These are phyloP conservation scores for Allodekkera sacchari DNA, from an alignment of 805 yeast species.

Conservation along the genomic window DNA sequence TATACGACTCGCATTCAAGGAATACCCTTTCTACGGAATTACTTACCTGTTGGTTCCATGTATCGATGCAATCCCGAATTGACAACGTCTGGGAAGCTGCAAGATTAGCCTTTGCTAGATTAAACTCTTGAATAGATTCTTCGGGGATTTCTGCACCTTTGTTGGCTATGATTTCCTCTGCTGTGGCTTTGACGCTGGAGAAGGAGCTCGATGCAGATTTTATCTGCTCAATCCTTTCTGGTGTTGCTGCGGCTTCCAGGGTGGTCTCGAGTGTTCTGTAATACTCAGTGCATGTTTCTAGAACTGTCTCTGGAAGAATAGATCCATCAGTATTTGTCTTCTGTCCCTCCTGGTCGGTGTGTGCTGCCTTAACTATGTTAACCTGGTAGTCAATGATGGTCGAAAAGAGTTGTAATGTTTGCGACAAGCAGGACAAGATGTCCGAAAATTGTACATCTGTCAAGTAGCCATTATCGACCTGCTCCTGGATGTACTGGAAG, in stretches of 20 bases:
- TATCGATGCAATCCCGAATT: slow-evolving; percentile 18
- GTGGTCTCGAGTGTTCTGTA: slow-evolving; percentile 18
- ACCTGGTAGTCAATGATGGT: slow-evolving; percentile 21
- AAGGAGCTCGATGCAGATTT: no score
- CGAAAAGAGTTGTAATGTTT: slow-evolving; percentile 17
- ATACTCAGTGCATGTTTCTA: slow-evolving; percentile 17
- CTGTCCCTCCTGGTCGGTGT: slow-evolving; percentile 8
- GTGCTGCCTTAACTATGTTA: slow-evolving; percentile 16
- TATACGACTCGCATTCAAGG: slow-evolving; percentile 35
- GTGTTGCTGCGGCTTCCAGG: slow-evolving; percentile 16
- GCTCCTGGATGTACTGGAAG: slow-evolving; percentile 37
- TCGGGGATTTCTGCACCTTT: neutral
- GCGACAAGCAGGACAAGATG: slow-evolving; percentile 12
- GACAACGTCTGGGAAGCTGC: slow-evolving; percentile 22
- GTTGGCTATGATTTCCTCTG: no score
- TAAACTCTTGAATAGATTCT: slow-evolving; percentile 23
- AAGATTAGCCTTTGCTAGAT: slow-evolving; percentile 23
- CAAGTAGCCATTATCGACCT: slow-evolving; percentile 13
- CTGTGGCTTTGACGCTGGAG: no score
- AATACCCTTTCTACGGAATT: slow-evolving; percentile 32
- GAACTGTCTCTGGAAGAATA: slow-evolving; percentile 17
- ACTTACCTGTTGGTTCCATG: slow-evolving; percentile 31
- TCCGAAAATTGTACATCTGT: slow-evolving; percentile 5
- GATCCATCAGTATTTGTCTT: slow-evolving; percentile 1
- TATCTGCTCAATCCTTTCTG: no score